Evolutionary conservation across 225 moss, liverwort and hornwort genomes (phyloP), one percentile per base, ranked within the genome.

Genomic region (Anthoceros angustus): DNA sequence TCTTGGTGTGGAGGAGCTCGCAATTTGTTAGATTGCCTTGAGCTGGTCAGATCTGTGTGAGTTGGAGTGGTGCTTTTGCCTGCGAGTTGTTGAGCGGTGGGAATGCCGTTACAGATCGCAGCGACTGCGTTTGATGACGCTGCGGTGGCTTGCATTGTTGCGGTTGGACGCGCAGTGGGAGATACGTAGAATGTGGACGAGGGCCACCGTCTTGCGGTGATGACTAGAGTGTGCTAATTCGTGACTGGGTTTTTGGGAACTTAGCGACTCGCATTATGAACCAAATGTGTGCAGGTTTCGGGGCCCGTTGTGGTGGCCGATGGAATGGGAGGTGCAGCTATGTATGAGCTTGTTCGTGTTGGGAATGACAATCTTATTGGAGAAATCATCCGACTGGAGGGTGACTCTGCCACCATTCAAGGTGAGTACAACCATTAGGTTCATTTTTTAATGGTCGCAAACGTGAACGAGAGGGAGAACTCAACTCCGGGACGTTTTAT

Each of bases 381-480:
- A 38, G 94, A 94, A 68, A 90, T 94, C 62, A 94, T 94, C 78
- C 81, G 94, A 73, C 77, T 94, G 21, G 94, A 94, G 80, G 86
- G 86, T 42, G 90, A 94, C 72, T 94, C 94, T 45, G 94, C 94
- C 69, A 94, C 94, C 23, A 90, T 94, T 73, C 94, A 94, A 82
- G 85, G 85, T 85, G 67, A 42, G 70, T 42, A 11, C 12, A 20
- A 42, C 39, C 15, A 21, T 21, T 39, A 24, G 5, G 66, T 39
- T 8, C 25, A 25, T 5, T 26, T 64, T 64, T 3, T 3, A 12
- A 3, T 20, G 32, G 32, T n/a, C 32, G 32, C 32, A 32, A 32
- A 1, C 32, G 32, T 32, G 32, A 4, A 32, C 32, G 32, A 32
- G 32, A 32, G 4, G 32, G 32, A 32, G 32, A 32, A 1, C 32